phyloP scores from a whole-genome alignment of 305 asterid genomes.

The Plantago lanceolata region DNA sequence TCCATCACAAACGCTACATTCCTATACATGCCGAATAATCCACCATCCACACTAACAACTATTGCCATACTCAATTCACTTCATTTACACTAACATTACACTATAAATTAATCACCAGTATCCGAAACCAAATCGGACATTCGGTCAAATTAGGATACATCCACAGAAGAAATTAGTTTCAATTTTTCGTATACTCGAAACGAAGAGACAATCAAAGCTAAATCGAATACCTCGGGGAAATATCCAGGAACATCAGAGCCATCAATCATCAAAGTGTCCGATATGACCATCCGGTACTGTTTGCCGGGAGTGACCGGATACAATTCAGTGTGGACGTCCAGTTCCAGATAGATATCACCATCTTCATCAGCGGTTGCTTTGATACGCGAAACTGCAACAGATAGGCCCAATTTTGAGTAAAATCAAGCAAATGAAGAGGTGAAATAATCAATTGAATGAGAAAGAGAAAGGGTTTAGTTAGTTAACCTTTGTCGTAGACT shows the following conservation, averaged over 20 bases:
- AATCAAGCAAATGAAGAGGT: background rate
- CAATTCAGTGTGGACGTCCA: conserved; percentile 62
- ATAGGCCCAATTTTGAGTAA: background rate
- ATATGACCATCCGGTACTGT: conserved; percentile 60
- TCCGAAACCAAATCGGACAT: too few relatives aligned
- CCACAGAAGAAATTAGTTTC: background rate
- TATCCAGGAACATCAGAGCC: conserved; percentile 43
- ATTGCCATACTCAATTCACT: too few relatives aligned
- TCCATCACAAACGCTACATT: too few relatives aligned
- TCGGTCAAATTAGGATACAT: background rate
- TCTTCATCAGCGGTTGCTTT: conserved; percentile 54
- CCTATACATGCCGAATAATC: too few relatives aligned
- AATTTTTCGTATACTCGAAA: background rate
- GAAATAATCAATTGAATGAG: background rate
- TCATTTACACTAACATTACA: too few relatives aligned
- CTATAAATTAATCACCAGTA: too few relatives aligned
- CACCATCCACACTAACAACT: too few relatives aligned
- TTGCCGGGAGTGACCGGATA: conserved; percentile 56
- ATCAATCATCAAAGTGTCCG: conserved; percentile 47
- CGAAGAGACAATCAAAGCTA: background rate
- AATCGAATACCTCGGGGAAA: conserved; percentile 44
- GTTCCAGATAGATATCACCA: conserved; percentile 36
- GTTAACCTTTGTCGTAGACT: conserved; percentile 52
- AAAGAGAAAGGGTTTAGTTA: background rate
- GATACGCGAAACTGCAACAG: conserved; percentile 63